A percentile compares a stretch with the other conserved stretches of the same genome.
Conservation (phyloP, 768 basidiomycete genomes). For the Lactarius akahatsu region DNA sequence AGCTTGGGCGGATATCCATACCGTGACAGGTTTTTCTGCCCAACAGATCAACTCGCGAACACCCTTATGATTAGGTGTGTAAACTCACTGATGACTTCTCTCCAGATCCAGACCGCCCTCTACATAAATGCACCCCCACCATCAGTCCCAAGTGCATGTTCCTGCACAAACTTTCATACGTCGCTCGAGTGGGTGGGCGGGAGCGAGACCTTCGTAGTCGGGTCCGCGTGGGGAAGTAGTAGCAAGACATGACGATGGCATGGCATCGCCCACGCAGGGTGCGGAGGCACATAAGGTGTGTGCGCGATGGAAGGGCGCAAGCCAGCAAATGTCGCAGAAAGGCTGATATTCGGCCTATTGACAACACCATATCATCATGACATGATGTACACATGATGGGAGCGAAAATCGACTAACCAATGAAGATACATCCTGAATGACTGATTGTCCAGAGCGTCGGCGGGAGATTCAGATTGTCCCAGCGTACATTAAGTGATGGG, state of each 20-base stretch:
- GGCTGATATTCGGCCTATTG: constrained; percentile 74
- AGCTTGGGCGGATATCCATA: constrained; percentile 53
- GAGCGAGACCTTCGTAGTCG: no score
- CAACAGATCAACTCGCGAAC: constrained; percentile 17
- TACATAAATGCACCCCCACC: constrained; percentile 82
- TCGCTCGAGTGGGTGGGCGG: constrained; percentile 30
- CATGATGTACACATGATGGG: constrained; percentile 13
- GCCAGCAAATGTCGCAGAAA: constrained; percentile 55
- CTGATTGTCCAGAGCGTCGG: constrained; percentile 80
- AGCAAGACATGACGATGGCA: no score
- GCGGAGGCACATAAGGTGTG: constrained; percentile 50
- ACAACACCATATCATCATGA: constrained; percentile 17
- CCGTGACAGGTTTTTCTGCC: constrained; percentile 48
- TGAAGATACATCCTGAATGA: constrained; percentile 76
- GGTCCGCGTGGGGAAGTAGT: no score
- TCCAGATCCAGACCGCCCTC: constrained; percentile 76
- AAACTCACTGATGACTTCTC: constrained; percentile 63
- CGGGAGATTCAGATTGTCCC: neutral
- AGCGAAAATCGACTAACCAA: constrained; percentile 50
- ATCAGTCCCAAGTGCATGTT: constrained; percentile 53
- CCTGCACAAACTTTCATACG: constrained; percentile 58
- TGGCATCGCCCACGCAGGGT: no score
- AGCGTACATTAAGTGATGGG: neutral
- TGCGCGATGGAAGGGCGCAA: constrained; percentile 49
- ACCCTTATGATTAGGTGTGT: constrained; percentile 27